A percentile compares a stretch with the other conserved stretches of the same genome.
Evolutionary conservation across 2,329 filamentous ascomycete genomes (phyloP).

Genomic region (Diaporthe caulivora): DNA sequence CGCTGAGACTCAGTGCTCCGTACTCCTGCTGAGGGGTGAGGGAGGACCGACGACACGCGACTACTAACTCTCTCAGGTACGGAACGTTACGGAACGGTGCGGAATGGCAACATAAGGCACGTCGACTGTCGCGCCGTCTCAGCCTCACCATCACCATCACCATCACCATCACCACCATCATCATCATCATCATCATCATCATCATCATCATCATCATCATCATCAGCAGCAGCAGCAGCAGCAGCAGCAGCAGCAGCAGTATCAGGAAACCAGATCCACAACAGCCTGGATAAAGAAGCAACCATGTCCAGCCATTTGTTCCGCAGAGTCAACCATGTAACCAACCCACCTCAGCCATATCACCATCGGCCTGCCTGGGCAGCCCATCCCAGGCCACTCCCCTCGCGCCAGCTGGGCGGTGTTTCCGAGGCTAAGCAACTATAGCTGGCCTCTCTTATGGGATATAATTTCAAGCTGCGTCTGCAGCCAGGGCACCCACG

Average conservation of each 20-base stretch:
- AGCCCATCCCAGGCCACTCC: background rate
- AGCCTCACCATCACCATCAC: background rate
- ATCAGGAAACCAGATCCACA: background rate
- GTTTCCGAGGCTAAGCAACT: slow-evolving; percentile 28
- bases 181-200: no score
- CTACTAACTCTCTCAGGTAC: background rate
- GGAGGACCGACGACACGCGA: background rate
- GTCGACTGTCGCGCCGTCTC: background rate
- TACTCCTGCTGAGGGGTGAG: background rate
- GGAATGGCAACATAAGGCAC: background rate
- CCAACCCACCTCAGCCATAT: slow-evolving; percentile 16
- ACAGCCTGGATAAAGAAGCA: slow-evolving; percentile 1
- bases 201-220: no score
- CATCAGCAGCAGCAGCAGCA: no score
- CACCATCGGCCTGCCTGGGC: background rate
- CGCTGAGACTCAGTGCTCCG: background rate
- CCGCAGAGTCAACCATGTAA: background rate
- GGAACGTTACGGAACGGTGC: background rate
- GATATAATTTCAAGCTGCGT: slow-evolving; percentile 26
- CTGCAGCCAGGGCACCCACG: slow-evolving; percentile 13
- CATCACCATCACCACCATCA: no score
- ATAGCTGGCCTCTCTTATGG: slow-evolving; percentile 27
- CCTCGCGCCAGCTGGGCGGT: slow-evolving; percentile 12
- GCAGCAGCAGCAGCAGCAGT: no score
- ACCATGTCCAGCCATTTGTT: background rate